phyloP scores from a whole-genome alignment of 495 filamentous ascomycete species.

The Tuber microsphaerosporum region DNA sequence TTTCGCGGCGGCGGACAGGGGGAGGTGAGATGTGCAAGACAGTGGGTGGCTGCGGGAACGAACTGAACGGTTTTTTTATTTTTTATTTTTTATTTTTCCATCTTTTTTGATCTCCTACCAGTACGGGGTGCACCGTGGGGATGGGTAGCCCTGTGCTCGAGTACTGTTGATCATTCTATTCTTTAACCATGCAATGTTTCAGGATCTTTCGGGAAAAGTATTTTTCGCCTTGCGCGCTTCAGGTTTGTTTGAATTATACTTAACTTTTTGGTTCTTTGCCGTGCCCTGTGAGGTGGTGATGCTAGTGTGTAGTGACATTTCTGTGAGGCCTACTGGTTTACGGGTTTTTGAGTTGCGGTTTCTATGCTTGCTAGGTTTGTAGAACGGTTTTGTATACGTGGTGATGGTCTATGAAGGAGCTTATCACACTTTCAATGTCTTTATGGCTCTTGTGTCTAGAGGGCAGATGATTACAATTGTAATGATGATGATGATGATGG shows the following conservation, averaged over 20 bases:
- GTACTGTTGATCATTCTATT: slow-evolving; percentile 3
- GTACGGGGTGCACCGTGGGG: not conserved
- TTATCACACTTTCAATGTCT: not conserved
- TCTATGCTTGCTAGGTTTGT: not conserved
- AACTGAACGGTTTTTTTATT: not conserved
- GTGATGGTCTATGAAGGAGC: not conserved
- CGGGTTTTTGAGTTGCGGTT: not conserved
- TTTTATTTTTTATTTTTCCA: slow-evolving; percentile 10
- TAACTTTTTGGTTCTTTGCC: not conserved
- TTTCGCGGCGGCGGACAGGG: slow-evolving; percentile 12
- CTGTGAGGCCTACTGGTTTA: not conserved
- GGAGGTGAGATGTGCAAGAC: slow-evolving; percentile 1
- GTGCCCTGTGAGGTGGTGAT: not conserved
- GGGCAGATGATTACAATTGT: not conserved
- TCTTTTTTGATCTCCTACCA: not conserved
- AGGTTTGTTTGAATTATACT: not conserved
- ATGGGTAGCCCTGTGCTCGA: not conserved
- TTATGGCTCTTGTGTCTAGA: not conserved
- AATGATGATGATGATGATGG: not conserved
- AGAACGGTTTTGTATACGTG: not conserved
- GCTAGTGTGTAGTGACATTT: not conserved
- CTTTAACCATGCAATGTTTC: not conserved
- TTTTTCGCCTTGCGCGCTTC: not conserved
- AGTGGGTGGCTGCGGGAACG: not conserved
- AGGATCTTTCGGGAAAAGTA: not conserved